phyloP scores from a whole-genome alignment of 1,284 basidiomycete species.

The Cryptococcus sp. region DNA sequence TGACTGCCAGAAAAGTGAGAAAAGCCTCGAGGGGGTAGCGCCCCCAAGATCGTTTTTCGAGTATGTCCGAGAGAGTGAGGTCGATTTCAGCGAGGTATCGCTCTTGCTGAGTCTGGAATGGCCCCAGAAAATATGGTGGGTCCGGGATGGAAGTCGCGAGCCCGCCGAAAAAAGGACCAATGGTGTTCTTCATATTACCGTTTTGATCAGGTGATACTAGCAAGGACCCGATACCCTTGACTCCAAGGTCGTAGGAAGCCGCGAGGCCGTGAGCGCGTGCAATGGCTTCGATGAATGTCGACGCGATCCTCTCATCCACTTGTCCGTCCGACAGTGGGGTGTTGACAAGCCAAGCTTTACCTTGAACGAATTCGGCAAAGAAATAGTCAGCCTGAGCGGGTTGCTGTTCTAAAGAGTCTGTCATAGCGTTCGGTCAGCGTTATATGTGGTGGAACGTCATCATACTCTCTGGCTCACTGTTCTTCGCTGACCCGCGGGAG shows the following conservation, averaged over 20 bases:
- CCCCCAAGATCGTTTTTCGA: not conserved
- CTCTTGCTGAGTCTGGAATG: slow-evolving; percentile 15
- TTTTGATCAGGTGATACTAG: slow-evolving; percentile 1
- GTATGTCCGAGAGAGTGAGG: slow-evolving; percentile 1
- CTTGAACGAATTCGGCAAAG: slow-evolving; percentile 9
- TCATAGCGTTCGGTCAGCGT: too few relatives aligned
- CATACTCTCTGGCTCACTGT: not conserved
- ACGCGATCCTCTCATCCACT: too few relatives aligned
- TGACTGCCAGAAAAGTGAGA: slow-evolving; percentile 12
- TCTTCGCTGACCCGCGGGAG: too few relatives aligned
- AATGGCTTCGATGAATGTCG: too few relatives aligned
- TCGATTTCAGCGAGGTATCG: slow-evolving; percentile 16
- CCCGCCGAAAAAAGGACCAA: not conserved
- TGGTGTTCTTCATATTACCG: not conserved
- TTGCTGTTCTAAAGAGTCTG: not conserved
- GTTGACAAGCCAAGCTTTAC: not conserved
- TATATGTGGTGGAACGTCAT: not conserved
- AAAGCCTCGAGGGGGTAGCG: slow-evolving; percentile 4
- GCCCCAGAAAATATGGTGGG: slow-evolving; percentile 17
- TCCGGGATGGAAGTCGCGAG: not conserved
- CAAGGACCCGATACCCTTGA: slow-evolving; percentile 9
- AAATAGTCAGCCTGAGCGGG: slow-evolving; percentile 4
- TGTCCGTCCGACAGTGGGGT: not conserved
- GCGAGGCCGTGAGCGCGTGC: not conserved
- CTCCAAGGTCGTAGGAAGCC: not conserved